Evolutionary conservation across 2,329 filamentous ascomycete species (phyloP).

Genomic region (Venturia aucupariae): DNA sequence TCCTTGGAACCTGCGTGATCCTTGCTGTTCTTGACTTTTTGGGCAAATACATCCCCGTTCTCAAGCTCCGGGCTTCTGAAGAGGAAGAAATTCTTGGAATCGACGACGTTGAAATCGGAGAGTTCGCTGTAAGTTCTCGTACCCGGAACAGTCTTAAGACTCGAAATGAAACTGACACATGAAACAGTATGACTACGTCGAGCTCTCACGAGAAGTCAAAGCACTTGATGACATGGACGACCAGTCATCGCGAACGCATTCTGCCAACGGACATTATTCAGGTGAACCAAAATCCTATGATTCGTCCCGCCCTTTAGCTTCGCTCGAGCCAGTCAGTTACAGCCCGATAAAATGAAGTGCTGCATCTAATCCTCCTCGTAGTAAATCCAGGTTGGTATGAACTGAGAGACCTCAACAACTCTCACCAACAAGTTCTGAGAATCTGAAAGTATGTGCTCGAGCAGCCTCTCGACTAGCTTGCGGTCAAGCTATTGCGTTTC

Average conservation of each 20-base stretch:
- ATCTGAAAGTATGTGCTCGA: conserved; percentile 1
- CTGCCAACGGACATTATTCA: conserved; percentile 1
- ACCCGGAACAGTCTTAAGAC: conserved; percentile 7
- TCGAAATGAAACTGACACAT: neutral
- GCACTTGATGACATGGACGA: conserved; percentile 28
- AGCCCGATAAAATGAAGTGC: neutral
- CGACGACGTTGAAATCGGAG: conserved; percentile 83
- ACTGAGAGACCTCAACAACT: conserved; percentile 6
- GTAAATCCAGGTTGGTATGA: conserved; percentile 11
- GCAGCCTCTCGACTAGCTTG: neutral
- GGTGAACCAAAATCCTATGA: conserved; percentile 13
- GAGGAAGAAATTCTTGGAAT: conserved; percentile 78
- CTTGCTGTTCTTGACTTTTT: conserved; percentile 51
- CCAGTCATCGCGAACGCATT: neutral
- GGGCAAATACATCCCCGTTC: conserved; percentile 67
- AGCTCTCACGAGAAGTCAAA: conserved; percentile 62
- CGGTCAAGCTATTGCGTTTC: neutral
- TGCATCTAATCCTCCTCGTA: neutral
- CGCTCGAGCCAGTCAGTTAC: conserved; percentile 11
- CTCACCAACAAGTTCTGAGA: neutral
- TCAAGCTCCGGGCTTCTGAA: conserved; percentile 63
- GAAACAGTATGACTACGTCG: conserved; percentile 72
- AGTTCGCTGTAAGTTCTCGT: conserved; percentile 59
- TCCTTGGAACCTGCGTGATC: conserved; percentile 67
- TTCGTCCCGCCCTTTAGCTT: conserved; percentile 13